Evolutionary conservation across 768 basidiomycete genomes (phyloP), one percentile per base, ranked within the genome.

Genomic region (Phanerodontia chrysosporium): DNA sequence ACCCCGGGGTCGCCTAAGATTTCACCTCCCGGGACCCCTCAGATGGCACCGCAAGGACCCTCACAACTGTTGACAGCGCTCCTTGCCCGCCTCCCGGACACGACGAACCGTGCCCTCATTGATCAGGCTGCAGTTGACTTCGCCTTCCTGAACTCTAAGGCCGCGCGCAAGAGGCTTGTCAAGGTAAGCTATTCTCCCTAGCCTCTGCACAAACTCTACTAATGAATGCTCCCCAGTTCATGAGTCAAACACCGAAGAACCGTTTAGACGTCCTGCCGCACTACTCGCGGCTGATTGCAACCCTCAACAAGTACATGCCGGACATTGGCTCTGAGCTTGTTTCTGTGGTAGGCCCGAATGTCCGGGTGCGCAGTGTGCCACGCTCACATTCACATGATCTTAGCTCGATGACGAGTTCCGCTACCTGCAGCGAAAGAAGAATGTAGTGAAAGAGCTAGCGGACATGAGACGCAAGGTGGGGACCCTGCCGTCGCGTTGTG

Each of bases 351-450:
- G 71, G 91, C 80, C 25, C 30, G 22, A 16, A 22, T 32, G 32
- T 54, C n/a, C 49, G 4, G 46, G 27, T n/a, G 32, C 12, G 6
- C 27, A 36, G 16, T 10, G 21, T 9, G 12, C 22, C 24, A 48
- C 24, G 46, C 22, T 55, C 46, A 25, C 46, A 49, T 10, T 21
- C 48, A 39, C 39, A 42, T 42, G 16, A 21, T 22, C 18, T 25
- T 66, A 97, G 95, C 82, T 99, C 55, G 95, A 98, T 64, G 96
- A 98, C 65, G 96, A 98, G 70, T 95, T 98, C 70, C 84, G 92
- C 8, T 99, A 98, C 66, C 76, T 99, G 13, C 96, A 98, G 67
- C 79, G 89, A 56, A 98, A 98, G 77, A 94, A 92, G 74, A 93
- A 91, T 51, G 86, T 95, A 1, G 87, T 96, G 28, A 90, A 90